Conservation (phyloP, 2,329 filamentous ascomycete species). For the Penicillium sclerotiorum region DNA sequence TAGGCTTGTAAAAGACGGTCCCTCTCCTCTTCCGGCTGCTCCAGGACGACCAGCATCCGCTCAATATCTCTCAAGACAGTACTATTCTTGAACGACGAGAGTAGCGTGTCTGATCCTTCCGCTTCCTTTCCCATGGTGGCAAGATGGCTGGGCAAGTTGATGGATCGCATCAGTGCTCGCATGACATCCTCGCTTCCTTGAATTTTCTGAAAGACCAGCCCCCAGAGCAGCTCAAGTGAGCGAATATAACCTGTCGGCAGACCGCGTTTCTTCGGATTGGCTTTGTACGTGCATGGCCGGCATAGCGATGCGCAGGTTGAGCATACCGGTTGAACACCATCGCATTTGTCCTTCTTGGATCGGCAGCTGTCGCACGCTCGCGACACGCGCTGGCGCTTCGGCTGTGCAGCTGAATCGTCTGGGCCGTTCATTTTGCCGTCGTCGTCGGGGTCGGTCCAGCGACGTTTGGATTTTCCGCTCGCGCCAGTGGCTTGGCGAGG, state of each 20-base stretch:
- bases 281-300: constrained; percentile 70
- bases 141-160: constrained; percentile 41
- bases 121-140: constrained; percentile 42
- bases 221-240: constrained; percentile 69
- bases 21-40: constrained; percentile 42
- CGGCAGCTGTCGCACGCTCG: constrained; percentile 71
- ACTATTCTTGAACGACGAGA: constrained; percentile 66
- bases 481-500: constrained; percentile 34
- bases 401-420: constrained; percentile 35
- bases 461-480: constrained; percentile 35
- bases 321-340: constrained; percentile 68
- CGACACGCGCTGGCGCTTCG: constrained; percentile 67
- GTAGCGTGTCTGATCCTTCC: constrained; percentile 58
- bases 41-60: constrained; percentile 55
- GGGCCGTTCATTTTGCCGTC: constrained; percentile 29
- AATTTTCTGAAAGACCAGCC: constrained; percentile 66
- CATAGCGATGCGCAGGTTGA: constrained; percentile 66
- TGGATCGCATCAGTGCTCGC: constrained; percentile 55
- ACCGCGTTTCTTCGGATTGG: constrained; percentile 73
- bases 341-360: constrained; percentile 70
- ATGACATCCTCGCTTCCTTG: constrained; percentile 63
- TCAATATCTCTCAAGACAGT: constrained; percentile 66
- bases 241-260: constrained; percentile 80
- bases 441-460: constrained; percentile 34
- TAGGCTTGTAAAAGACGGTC: constrained; percentile 30